Base-by-base conservation (phyloP, 2,329 filamentous ascomycete genomes). In the Cercospora citrullina region DNA sequence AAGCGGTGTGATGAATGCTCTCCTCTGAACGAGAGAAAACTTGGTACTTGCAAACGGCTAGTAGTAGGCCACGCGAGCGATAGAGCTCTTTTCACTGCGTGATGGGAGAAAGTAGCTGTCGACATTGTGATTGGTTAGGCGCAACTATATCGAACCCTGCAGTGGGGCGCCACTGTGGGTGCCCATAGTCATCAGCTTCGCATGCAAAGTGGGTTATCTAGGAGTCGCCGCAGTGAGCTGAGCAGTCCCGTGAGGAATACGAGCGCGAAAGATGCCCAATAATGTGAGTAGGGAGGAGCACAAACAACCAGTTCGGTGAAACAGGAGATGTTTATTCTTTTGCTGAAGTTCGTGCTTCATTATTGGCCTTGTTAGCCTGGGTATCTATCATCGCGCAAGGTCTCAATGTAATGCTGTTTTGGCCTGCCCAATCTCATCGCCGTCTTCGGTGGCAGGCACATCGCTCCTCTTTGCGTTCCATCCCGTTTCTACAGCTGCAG, bases 341-440 rank as follows among this genome's bases (percentile, higher is more conserved):
- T 33, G 8, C n/a, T 33, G 16, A 31, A 59, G 23, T 53, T 53
- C 14, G 48, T 8, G 12, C 55, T 36, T 59, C 55, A 33, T 36
- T 59, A 12, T 36, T 21, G 55, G 55, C 55, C 55, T 59, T 8
- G 21, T n/a, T 23, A 33, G 55, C 55, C 55, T 59, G 55, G 55
- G 55, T 59, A 59, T 59, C 55, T 59, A 59, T 59, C 55, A 31
- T 59, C 18, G 28, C 18, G 55, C 55, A 23, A 55, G 26, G 23
- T 16, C 48, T 55, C 55, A 58, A 31, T 36, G 28, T 21, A 21
- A 59, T 59, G 55, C 55, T 36, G 30, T 36, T 59, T 23, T 31
- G 28, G 9, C 26, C 28, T 28, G 55, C 31, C 30, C 28, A n/a
- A 18, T 2, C 6, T 30, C 28, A 31, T 59, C n/a, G 28, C 55